These are phyloP conservation scores for Aspergillus brunneoviolaceus DNA, from an alignment of 2,329 filamentous ascomycete species.

Conservation along the genomic window DNA sequence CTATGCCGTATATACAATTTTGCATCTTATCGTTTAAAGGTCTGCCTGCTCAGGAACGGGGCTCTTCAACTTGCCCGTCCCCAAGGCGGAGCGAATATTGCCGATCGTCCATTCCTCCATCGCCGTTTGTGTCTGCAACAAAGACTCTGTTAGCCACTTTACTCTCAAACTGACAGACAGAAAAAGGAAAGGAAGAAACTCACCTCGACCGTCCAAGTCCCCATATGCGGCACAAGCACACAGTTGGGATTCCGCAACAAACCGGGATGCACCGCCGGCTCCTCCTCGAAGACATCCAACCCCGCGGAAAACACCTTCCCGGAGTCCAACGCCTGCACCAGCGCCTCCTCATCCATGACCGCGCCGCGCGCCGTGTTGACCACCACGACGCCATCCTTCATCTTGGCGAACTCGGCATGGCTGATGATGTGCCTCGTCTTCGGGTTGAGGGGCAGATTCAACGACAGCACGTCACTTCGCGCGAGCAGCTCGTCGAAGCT, in stretches of 20 bases:
- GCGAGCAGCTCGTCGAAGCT: conserved; percentile 70
- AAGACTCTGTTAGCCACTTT: neutral
- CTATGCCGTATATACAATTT: neutral
- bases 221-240: conserved; percentile 80
- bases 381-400: conserved; percentile 75
- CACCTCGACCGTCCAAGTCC: conserved; percentile 72
- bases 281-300: conserved; percentile 80
- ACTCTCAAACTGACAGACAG: too few relatives aligned
- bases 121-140: conserved; percentile 49
- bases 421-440: conserved; percentile 76
- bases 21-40: conserved; percentile 25
- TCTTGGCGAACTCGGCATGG: conserved; percentile 66
- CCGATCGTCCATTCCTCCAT: conserved; percentile 76
- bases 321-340: conserved; percentile 69
- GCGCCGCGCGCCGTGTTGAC: conserved; percentile 82
- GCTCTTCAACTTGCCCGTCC: conserved; percentile 62
- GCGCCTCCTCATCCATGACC: conserved; percentile 76
- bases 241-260: conserved; percentile 69
- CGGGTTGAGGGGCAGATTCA: conserved; percentile 81
- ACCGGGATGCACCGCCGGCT: conserved; percentile 73
- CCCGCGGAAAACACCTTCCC: conserved; percentile 71
- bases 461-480: conserved; percentile 71
- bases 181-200: conserved; percentile 10
- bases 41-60: conserved; percentile 70
- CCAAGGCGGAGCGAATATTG: conserved; percentile 65